Conservation (phyloP, 129 eudicot species). For the Centrapalus pauciflorus region DNA sequence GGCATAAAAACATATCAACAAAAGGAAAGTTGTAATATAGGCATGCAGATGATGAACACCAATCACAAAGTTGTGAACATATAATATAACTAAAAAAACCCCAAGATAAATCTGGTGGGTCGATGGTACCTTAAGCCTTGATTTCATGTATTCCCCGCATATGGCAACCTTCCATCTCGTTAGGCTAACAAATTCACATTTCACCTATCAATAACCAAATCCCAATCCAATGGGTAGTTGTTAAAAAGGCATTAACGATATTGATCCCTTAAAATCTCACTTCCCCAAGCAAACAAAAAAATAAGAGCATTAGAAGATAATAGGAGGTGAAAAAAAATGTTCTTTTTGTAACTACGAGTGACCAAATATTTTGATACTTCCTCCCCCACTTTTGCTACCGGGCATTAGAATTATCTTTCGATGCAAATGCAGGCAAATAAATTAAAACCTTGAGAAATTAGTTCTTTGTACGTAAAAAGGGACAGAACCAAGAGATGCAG, state of each 20-base stretch:
- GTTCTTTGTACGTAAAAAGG: neutral
- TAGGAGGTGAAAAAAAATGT: neutral
- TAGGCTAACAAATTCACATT: conserved; percentile 70
- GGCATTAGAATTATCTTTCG: neutral
- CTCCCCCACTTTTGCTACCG: neutral
- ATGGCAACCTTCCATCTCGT: conserved; percentile 92
- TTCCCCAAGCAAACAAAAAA: neutral
- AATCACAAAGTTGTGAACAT: neutral
- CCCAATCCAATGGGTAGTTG: neutral
- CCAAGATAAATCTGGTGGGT: neutral
- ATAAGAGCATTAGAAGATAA: neutral
- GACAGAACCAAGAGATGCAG: no score
- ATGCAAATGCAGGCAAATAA: neutral
- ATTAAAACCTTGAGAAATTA: neutral
- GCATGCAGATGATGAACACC: neutral
- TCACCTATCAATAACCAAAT: conserved; percentile 40
- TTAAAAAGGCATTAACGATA: neutral
- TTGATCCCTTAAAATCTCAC: neutral
- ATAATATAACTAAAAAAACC: no score
- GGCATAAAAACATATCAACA: conserved; percentile 1
- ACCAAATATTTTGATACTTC: neutral
- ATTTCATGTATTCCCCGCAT: conserved; percentile 94
- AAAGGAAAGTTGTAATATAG: neutral
- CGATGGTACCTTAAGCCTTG: conserved; percentile 64
- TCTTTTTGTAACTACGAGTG: neutral